These are phyloP conservation scores for Chlamydomonas sp. DNA, from an alignment of 139 green algal species.

Conservation along the genomic window DNA sequence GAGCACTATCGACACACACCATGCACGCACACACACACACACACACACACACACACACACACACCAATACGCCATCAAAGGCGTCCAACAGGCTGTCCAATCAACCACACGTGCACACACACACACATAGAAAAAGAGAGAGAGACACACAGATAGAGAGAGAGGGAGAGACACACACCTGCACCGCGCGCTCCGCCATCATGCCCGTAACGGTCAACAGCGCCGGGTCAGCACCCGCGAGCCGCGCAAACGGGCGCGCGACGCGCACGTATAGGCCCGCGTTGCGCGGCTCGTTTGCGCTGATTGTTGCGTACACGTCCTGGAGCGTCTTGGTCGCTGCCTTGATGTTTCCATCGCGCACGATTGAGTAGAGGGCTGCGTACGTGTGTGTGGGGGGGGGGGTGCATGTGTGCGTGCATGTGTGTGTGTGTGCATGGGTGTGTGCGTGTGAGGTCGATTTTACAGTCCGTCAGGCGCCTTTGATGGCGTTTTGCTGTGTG, in stretches of 20 bases:
- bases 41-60: constrained; percentile 7
- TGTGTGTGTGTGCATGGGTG: too few relatives aligned
- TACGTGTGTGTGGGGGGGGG: too few relatives aligned
- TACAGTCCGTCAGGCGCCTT: too few relatives aligned
- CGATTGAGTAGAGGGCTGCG: constrained; percentile 31
- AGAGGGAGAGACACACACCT: too few relatives aligned
- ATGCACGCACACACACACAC: constrained; percentile 4
- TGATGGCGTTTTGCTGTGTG: too few relatives aligned
- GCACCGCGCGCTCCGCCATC: constrained; percentile 37
- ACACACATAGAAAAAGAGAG: too few relatives aligned
- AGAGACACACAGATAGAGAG: too few relatives aligned
- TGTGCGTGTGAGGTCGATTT: not conserved
- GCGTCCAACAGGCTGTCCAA: too few relatives aligned
- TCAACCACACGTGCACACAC: too few relatives aligned
- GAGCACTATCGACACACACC: too few relatives aligned
- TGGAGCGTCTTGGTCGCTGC: constrained; percentile 35
- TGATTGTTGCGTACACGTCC: constrained; percentile 34
- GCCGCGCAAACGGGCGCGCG: constrained; percentile 35
- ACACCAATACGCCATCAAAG: too few relatives aligned
- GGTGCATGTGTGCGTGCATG: too few relatives aligned
- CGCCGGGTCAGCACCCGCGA: constrained; percentile 32
- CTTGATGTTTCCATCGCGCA: constrained; percentile 39
- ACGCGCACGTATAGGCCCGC: constrained; percentile 35
- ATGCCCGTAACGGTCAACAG: constrained; percentile 31
- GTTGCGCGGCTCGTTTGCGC: constrained; percentile 50